These are phyloP conservation scores for Hypocrella siamensis DNA, from an alignment of 2,329 filamentous ascomycete species.

Conservation along the genomic window DNA sequence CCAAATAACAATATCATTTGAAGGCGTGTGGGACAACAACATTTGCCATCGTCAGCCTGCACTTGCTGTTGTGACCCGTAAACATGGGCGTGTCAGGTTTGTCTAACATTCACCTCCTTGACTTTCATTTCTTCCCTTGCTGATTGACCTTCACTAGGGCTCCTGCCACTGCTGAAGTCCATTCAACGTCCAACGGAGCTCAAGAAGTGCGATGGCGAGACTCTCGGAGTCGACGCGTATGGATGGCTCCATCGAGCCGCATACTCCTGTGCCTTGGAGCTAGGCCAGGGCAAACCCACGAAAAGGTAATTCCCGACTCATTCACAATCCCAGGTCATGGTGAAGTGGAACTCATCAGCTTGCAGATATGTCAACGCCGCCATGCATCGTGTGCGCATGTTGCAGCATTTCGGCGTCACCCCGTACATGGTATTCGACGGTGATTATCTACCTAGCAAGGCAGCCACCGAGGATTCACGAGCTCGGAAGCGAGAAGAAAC, in stretches of 20 bases:
- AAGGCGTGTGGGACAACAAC: no score
- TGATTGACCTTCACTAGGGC: slow-evolving; percentile 35
- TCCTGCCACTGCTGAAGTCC: slow-evolving; percentile 85
- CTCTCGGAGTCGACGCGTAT: slow-evolving; percentile 90
- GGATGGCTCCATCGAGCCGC: slow-evolving; percentile 95
- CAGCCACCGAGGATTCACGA: slow-evolving; percentile 66
- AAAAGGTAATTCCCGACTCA: slow-evolving; percentile 46
- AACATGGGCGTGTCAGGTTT: slow-evolving; percentile 23
- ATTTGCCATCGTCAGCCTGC: background rate
- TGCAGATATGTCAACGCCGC: slow-evolving; percentile 82
- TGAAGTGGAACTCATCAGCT: no score
- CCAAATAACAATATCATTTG: background rate
- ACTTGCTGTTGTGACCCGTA: background rate
- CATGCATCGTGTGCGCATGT: slow-evolving; percentile 84
- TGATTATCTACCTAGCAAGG: slow-evolving; percentile 87
- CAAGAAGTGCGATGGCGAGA: slow-evolving; percentile 76
- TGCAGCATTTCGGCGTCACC: slow-evolving; percentile 82
- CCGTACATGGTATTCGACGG: slow-evolving; percentile 95
- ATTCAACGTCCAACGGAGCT: slow-evolving; percentile 82
- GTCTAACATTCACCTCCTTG: background rate
- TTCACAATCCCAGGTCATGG: no score
- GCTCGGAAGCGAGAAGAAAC: slow-evolving; percentile 62
- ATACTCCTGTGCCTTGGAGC: slow-evolving; percentile 76
- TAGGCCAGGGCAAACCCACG: slow-evolving; percentile 78
- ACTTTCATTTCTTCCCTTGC: background rate